Base-by-base conservation (phyloP, 2,329 filamentous ascomycete genomes). In the Cytospora leucostoma region DNA sequence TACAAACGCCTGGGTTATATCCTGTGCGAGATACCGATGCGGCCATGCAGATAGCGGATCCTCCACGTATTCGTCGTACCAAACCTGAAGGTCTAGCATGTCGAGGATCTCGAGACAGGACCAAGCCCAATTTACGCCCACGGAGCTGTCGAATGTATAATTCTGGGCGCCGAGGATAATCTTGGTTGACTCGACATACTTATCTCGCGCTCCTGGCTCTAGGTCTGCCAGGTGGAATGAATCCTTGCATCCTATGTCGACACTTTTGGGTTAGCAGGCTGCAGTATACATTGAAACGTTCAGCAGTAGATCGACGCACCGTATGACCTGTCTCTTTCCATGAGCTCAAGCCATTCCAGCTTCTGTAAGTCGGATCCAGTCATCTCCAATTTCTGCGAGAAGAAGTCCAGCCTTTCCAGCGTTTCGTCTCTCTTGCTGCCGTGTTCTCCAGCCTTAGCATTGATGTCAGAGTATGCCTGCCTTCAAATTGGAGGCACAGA, bases 141-240 rank as follows among this genome's bases (percentile, higher is more conserved):
- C 47, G 47, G 61, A 40, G 19, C 59, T 33, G 38, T 62, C 50
- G 44, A 66, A 62, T 34, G 68, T 62, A 50, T 66, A 70, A 7
- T 67, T 70, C 7, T 74, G 69, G 47, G 71, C 68, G 4, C 72
- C 70, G n/a, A 69, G 67, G 35, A 77, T 68, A 61, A 81, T 73
- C 4, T 71, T 69, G 51, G 72, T 70, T 21, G 74, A 72, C 58
- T 79, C 75, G 1, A 71, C 55, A 65, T 78, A 79, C 58, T 71
- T 73, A 51, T 73, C 70, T 33, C 74, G 72, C 0, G 75, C 74
- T 4, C 75, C 72, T 0, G 77, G 75, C 55, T 79, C 76, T 1
- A 80, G 67, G 53, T 82, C 79, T 6, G 73, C 78, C 6, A 73
- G 70, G 62, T 82, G 80, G 71, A 79, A 82, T 34, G 72, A 71